Percentiles rank a stretch among this genome's conserved stretches.
Evolutionary conservation across 768 basidiomycete genomes (phyloP).

Genomic region (Lactarius sanguifluus): DNA sequence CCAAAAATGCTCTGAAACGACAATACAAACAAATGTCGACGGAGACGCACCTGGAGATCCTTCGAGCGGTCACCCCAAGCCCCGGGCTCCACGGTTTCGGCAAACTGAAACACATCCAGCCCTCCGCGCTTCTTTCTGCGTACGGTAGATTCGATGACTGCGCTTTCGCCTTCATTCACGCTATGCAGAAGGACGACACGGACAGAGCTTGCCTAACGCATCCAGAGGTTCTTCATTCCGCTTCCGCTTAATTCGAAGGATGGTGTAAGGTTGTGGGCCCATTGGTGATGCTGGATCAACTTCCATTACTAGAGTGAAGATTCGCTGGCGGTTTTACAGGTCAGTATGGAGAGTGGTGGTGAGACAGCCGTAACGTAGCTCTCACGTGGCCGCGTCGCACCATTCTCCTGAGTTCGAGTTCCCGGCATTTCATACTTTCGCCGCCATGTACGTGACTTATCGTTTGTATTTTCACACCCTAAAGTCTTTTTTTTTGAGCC

Average conservation of each 20-base stretch:
- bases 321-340: not conserved
- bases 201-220: constrained; percentile 58
- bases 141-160: constrained; percentile 63
- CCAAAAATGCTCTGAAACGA: not conserved
- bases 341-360: not conserved
- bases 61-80: constrained; percentile 65
- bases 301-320: constrained; percentile 12
- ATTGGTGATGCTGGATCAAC: constrained; percentile 21
- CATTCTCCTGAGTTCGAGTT: no score
- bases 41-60: constrained; percentile 58
- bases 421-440: no score
- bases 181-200: constrained; percentile 18
- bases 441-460: no score
- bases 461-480: no score
- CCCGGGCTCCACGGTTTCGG: constrained; percentile 70
- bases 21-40: not conserved
- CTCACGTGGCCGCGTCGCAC: not conserved
- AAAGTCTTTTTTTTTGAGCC: no score
- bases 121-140: constrained; percentile 55
- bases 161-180: not conserved
- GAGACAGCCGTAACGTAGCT: not conserved
- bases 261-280: constrained; percentile 53
- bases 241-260: constrained; percentile 81
- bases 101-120: constrained; percentile 73
- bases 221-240: constrained; percentile 81